Evolutionary conservation across 345 rosid genomes (phyloP), one percentile per base, ranked within the genome.

Genomic region (Xanthoceras sorbifolium): DNA sequence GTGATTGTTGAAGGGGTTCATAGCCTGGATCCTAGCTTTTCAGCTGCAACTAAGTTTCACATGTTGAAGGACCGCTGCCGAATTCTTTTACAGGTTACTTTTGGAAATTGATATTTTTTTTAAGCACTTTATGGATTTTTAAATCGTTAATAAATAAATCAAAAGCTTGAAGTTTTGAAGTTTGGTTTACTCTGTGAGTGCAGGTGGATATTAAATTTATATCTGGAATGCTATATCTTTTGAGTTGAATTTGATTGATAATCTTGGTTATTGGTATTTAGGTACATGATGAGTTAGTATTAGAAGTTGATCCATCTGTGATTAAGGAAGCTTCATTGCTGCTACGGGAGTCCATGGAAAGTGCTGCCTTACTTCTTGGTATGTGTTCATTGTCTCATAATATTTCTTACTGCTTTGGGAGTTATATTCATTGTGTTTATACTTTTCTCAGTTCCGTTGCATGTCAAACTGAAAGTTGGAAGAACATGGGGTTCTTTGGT

Each of bases 231-330:
- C 42, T 11, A 34, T 59, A 34, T 44, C 23, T 10, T 59, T 29
- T 9, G 6, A 9, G 55, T 14, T 54, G 20, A 48, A 42, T 42
- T 78, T 66, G 61, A 32, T 50, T 32, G 57, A 71, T 7, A 64
- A 29, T 71, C 42, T 38, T 74, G 42, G 20, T 42, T n/a, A 25
- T 60, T 75, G 38, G 40, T 74, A 40, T 71, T 23, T 76, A 93
- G 99, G 94, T 96, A 59, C 97, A 96, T 85, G 99, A 96, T 82
- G 97, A 96, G 81, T 85, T 96, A 78, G 92, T 96, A 8, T 82
- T 96, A 77, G 98, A 93, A 89, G 93, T 87, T 42, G 97, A 96
- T 80, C 92, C 93, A 5, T 76, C 73, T 32, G 88, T 88, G 86
- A 74, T 87, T 69, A 90, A 89, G 77, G 94, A 93, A 87, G 99